Evolutionary conservation across 208 protist species (phyloP), one percentile per base, ranked within the genome.

Genomic region (Crithidia sp.): DNA sequence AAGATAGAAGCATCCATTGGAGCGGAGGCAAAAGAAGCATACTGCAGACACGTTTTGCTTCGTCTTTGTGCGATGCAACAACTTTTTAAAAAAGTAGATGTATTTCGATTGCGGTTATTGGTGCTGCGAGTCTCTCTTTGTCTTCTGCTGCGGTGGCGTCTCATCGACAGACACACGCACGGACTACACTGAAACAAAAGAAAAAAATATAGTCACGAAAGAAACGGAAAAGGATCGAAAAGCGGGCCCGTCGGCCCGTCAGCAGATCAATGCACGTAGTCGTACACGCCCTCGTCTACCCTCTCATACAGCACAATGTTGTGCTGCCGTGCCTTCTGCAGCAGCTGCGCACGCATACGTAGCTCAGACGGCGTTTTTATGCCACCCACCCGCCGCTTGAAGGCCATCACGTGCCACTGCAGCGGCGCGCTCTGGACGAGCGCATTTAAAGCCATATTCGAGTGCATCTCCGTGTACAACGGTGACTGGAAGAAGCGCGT

Each of bases 281-380:
- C 67, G 70, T 91, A 93, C 60, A 66, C 57, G 9, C 84, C 91
- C 8, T 89, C 84, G n/a, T 52, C 70, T 2, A 81, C 61, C 57
- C 88, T 91, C 50, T 93, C 87, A 78, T 90, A 93, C 4, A 96
- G 55, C 45, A 88, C 65, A 2, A 96, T 7, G 7, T 87, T 78
- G 17, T 88, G 77, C 60, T 79, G 65, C 8, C 43, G 13, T 6
- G 89, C 89, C 7, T 57, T 16, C 36, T 63, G 49, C 17, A 92
- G 76, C 45, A 91, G 47, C 5, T 19, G 66, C 7, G 43, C 37
- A 7, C 64, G 71, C 36, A 6, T 41, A n/a, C 53, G 69, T 16
- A 37, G 43, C 41, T 61, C 64, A 8, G 9, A 43, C n/a, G n/a
- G 12, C 0, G 43, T 60, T 64, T 61, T 60, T 7, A 4, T 62